Evolutionary conservation across 2,329 filamentous ascomycete species (phyloP), one percentile per base, ranked within the genome.

Genomic region (Fusarium avenaceum): DNA sequence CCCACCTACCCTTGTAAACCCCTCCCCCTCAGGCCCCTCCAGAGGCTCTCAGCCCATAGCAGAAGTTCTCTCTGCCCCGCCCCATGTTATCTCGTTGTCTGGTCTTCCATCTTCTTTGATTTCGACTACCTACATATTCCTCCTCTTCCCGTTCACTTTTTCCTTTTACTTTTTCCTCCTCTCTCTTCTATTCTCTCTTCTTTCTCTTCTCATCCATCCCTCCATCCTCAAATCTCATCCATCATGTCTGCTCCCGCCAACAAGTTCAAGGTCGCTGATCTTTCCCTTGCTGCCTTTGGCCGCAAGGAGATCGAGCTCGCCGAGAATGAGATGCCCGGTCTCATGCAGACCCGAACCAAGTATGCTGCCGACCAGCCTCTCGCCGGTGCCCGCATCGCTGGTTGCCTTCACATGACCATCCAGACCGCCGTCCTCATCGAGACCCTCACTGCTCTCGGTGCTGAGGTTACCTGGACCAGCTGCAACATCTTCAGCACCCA

Each of bases 401-500:
- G 96, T 80, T 98, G 96, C 85, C 87, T 98, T 81, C 94, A 97
- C 91, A 97, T 97, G 95, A 98, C 96, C 81, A 98, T 99, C 85
- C 96, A 99, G 88, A 99, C 96, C 72, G 96, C 96, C 76, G 96
- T 99, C 79, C 91, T 99, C 78, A 99, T 99, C 83, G 96, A 99
- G 90, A 99, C 96, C 73, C 90, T 99, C 80, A 92, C 88, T 78
- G 86, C 91, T 75, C 93, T 99, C 77, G 96, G 96, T 85, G 96
- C 96, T 77, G 96, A 98, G 89, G 92, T 98, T 77, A 99, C 96
- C 80, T 98, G 96, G 96, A 92, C 95, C 67, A 96, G 92, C 76
- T 99, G 96, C 92, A 98, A 99, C 90, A 98, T 99, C 84, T 99
- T 97, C 91, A 96, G 92, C 81, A 98, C 95, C 76, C 95, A 97